phyloP scores from a whole-genome alignment of 1,284 basidiomycete species.

The Flammula alnicola region DNA sequence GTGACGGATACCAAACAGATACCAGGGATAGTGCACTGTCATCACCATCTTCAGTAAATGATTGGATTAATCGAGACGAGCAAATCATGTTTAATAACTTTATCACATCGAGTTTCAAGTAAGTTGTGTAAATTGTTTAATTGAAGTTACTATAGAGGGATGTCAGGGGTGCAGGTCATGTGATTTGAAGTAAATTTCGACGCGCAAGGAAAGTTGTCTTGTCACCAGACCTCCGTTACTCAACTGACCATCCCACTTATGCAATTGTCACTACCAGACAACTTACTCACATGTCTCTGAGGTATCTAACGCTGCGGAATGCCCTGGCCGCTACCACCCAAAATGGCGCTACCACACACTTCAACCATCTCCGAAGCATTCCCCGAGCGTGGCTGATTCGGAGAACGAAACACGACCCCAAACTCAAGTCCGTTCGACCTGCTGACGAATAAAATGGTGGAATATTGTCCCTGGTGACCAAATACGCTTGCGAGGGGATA shows the following conservation, averaged over 20 bases:
- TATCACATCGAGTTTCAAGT: not conserved
- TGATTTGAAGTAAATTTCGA: constrained; percentile 6
- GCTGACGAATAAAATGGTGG: constrained; percentile 82
- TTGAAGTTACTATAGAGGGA: too few species aligned
- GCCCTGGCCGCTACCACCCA: constrained; percentile 52
- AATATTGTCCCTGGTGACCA: constrained; percentile 85
- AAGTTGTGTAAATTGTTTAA: too few species aligned
- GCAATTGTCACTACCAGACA: not conserved
- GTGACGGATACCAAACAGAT: too few species aligned
- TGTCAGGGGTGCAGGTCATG: not conserved
- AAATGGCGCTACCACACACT: constrained; percentile 62
- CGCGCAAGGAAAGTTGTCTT: constrained; percentile 4
- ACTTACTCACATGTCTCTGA: constrained; percentile 26
- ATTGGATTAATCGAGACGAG: too few species aligned
- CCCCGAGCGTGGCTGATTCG: constrained; percentile 50
- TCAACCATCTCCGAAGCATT: constrained; percentile 64
- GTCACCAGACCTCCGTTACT: not conserved
- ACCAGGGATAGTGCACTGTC: too few species aligned
- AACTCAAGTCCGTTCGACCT: constrained; percentile 58
- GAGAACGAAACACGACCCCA: constrained; percentile 36
- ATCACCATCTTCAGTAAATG: too few species aligned
- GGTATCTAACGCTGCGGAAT: constrained; percentile 44
- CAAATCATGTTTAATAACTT: too few species aligned
- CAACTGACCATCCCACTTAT: not conserved
- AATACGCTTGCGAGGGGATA: constrained; percentile 71